Evolutionary conservation across 345 rosid genomes (phyloP).

Genomic region (Adansonia digitata): DNA sequence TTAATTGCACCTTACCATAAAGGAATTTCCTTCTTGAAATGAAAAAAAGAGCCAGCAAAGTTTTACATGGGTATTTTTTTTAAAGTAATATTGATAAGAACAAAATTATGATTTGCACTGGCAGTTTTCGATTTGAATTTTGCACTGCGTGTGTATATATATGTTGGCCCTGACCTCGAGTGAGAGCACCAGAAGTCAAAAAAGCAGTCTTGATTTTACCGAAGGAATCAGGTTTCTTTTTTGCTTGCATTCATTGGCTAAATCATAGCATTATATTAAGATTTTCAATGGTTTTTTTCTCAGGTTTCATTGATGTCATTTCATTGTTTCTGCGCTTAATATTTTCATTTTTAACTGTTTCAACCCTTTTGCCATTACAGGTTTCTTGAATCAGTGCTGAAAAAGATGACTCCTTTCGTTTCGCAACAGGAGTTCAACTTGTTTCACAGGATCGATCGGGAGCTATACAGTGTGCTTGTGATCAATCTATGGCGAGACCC

Average conservation of each 20-base stretch:
- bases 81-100: neutral
- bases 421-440: slow-evolving; percentile 25
- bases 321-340: neutral
- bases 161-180: too few species aligned
- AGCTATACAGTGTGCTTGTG: slow-evolving; percentile 34
- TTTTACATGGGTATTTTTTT: slow-evolving; percentile 1
- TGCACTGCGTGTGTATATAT: slow-evolving; percentile 13
- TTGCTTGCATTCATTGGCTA: neutral
- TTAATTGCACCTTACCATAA: slow-evolving; percentile 19
- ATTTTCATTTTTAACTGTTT: neutral
- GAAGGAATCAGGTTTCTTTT: slow-evolving; percentile 16
- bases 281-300: neutral
- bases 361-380: slow-evolving; percentile 9
- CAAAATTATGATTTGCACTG: neutral
- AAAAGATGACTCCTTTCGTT: slow-evolving; percentile 15
- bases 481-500: slow-evolving; percentile 40
- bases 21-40: neutral
- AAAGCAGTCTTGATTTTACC: neutral
- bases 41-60: slow-evolving; percentile 8
- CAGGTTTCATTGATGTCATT: too few species aligned
- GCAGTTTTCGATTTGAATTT: too few species aligned
- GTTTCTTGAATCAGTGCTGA: neutral
- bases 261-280: neutral
- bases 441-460: slow-evolving; percentile 49
- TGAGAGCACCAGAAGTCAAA: too few species aligned